A percentile compares a stretch with the other conserved stretches of the same genome.
Conservation (phyloP, 1,284 basidiomycete genomes). For the Ganoderma boninense region DNA sequence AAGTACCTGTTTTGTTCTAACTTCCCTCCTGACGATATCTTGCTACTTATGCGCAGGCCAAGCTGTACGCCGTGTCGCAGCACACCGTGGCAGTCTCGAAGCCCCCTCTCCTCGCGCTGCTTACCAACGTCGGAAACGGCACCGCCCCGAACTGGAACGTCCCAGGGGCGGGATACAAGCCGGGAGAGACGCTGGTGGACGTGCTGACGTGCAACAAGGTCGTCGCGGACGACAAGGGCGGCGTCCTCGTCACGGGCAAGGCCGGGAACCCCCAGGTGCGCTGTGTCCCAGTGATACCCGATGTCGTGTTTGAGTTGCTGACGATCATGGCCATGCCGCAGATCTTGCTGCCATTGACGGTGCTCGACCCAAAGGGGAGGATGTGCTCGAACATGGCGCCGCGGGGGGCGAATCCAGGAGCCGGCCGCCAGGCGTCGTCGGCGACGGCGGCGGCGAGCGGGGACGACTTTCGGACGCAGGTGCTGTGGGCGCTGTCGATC, state of each 20-base stretch:
- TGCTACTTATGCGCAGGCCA: conserved; percentile 46
- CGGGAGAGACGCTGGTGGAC: conserved; percentile 65
- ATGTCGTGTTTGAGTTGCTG: neutral
- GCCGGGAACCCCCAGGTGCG: conserved; percentile 7
- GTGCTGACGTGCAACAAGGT: conserved; percentile 62
- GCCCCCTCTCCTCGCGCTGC: conserved; percentile 68
- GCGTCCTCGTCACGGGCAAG: conserved; percentile 40
- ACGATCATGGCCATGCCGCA: neutral
- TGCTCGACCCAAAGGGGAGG: conserved; percentile 69
- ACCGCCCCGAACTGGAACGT: conserved; percentile 54
- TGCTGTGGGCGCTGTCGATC: conserved; percentile 4
- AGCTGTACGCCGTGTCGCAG: conserved; percentile 47
- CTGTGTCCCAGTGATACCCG: neutral
- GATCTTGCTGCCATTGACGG: conserved; percentile 62
- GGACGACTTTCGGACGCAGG: conserved; percentile 2
- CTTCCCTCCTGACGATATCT: neutral
- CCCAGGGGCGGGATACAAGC: conserved; percentile 52
- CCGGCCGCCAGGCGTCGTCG: neutral
- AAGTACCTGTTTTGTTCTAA: neutral
- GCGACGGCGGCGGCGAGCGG: neutral
- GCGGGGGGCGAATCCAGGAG: neutral
- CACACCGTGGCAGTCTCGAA: conserved; percentile 69
- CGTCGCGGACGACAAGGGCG: conserved; percentile 54
- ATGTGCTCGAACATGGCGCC: conserved; percentile 53
- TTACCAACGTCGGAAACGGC: conserved; percentile 68